These are phyloP conservation scores for Termitomyces sp. DNA, from an alignment of 768 basidiomycete species.

Conservation along the genomic window DNA sequence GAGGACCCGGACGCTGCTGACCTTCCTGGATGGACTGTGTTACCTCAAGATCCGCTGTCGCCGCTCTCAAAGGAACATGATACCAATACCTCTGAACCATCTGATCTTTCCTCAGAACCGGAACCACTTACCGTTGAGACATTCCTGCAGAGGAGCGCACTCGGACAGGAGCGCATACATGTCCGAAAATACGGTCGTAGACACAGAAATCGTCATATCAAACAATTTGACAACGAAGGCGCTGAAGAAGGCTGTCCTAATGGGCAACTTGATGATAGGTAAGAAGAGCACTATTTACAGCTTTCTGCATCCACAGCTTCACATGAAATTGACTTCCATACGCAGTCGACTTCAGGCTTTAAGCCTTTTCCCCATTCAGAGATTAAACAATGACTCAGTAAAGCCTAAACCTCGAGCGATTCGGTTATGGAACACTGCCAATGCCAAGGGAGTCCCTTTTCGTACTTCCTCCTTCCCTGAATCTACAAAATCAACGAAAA, in stretches of 20 bases:
- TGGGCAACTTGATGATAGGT: neutral
- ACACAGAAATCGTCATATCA: conserved; percentile 8
- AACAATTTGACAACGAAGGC: conserved; percentile 8
- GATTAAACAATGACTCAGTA: neutral
- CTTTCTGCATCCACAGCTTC: neutral
- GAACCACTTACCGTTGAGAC: conserved; percentile 22
- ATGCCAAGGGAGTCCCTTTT: conserved; percentile 25
- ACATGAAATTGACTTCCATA: neutral
- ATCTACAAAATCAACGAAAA: neutral
- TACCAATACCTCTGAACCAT: neutral
- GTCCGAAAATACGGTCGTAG: conserved; percentile 16
- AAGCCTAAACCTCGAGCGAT: conserved; percentile 4
- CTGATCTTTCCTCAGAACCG: conserved; percentile 6
- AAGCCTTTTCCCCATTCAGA: conserved; percentile 16
- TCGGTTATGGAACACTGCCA: conserved; percentile 21
- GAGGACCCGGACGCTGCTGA: neutral
- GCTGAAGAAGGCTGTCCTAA: neutral
- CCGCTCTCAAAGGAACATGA: neutral
- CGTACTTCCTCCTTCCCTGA: conserved; percentile 16
- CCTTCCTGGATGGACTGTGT: neutral
- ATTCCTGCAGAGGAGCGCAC: conserved; percentile 20
- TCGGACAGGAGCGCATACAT: conserved; percentile 3
- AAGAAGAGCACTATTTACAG: neutral
- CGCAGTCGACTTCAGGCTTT: conserved; percentile 19
- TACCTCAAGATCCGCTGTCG: neutral